Evolutionary conservation across 225 moss, liverwort and hornwort genomes (phyloP).

Genomic region (Pseudisothecium myosuroides): DNA sequence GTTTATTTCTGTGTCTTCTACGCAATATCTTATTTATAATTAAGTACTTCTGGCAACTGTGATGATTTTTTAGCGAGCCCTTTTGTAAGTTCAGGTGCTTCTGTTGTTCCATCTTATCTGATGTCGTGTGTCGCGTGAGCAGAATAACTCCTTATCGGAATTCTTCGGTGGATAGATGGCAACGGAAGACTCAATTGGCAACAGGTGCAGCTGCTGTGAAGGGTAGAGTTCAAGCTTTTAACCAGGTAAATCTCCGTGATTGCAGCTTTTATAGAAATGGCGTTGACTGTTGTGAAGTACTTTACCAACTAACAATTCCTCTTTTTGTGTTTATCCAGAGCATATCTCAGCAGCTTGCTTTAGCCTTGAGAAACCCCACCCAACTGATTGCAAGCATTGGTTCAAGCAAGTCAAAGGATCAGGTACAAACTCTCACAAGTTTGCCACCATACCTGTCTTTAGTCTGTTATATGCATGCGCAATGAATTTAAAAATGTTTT

Average conservation of each 20-base stretch:
- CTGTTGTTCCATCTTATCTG: background rate
- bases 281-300: background rate
- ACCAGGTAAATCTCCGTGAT: constrained; percentile 23
- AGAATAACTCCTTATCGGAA: constrained; percentile 45
- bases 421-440: background rate
- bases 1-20: background rate
- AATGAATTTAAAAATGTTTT: background rate
- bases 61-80: background rate
- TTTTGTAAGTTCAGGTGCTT: background rate
- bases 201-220: constrained; percentile 55
- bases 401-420: constrained; percentile 19
- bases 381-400: constrained; percentile 37
- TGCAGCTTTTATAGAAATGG: background rate
- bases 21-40: background rate
- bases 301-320: background rate
- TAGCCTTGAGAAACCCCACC: constrained; percentile 33
- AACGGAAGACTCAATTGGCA: constrained; percentile 57
- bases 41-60: background rate
- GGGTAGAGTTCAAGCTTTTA: constrained; percentile 54
- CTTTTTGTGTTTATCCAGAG: constrained; percentile 21
- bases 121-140: background rate
- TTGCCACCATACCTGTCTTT: background rate
- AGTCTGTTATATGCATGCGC: background rate
- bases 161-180: constrained; percentile 64
- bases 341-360: constrained; percentile 43